A percentile compares a stretch with the other conserved stretches of the same genome.
Evolutionary conservation across 73 alveolate genomes (phyloP).

Genomic region (Paraurostyla sp.): DNA sequence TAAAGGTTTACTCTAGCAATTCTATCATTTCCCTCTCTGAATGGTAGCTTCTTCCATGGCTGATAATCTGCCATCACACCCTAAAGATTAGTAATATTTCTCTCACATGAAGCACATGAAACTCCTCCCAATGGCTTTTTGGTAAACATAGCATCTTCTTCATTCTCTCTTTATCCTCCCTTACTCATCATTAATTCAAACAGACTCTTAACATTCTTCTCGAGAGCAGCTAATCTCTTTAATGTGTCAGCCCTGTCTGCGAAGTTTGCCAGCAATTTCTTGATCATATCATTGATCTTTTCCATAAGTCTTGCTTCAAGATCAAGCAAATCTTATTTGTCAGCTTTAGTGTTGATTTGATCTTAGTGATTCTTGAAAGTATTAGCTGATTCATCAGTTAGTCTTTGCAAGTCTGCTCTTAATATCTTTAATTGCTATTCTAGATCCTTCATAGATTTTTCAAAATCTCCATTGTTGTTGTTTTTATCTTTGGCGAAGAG

Average conservation of each 20-base stretch:
- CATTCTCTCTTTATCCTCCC: constrained; percentile 42
- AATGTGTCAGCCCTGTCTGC: constrained; percentile 93
- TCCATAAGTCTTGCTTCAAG: constrained; percentile 77
- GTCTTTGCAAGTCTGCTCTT: background rate
- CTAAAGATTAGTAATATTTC: constrained; percentile 80
- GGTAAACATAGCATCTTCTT: constrained; percentile 89
- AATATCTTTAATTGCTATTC: background rate
- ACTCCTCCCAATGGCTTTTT: constrained; percentile 89
- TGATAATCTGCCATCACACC: constrained; percentile 78
- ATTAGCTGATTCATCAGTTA: background rate
- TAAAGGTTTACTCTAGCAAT: constrained; percentile 52
- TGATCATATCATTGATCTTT: constrained; percentile 81
- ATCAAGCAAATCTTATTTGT: constrained; percentile 70
- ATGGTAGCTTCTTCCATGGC: constrained; percentile 91
- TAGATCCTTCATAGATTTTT: constrained; percentile 6
- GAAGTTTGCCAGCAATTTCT: constrained; percentile 77
- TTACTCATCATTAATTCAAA: constrained; percentile 49
- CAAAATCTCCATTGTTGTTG: constrained; percentile 1
- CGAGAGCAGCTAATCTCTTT: constrained; percentile 84
- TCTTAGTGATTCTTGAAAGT: constrained; percentile 54
- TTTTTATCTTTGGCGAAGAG: background rate
- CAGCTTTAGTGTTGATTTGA: constrained; percentile 62
- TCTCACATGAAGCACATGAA: constrained; percentile 94
- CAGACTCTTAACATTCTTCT: constrained; percentile 79
- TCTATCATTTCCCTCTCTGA: constrained; percentile 90